phyloP scores from a whole-genome alignment of 225 moss, liverwort and hornwort genomes.

The Marchantia paleacea region DNA sequence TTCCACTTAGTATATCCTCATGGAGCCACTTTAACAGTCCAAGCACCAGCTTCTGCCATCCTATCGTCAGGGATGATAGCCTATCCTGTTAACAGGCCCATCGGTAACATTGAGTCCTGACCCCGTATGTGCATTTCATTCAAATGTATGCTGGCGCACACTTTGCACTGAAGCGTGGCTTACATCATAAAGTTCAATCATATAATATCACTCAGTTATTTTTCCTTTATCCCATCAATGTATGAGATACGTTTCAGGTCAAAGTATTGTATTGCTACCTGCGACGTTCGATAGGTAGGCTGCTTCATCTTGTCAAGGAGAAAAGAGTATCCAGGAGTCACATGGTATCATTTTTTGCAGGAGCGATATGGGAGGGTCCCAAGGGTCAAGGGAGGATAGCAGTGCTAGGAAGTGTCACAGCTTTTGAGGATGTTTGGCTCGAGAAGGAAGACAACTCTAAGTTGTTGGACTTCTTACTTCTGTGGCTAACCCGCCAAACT shows the following conservation, averaged over 20 bases:
- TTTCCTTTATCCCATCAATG: too few relatives aligned
- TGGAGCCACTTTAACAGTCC: constrained; percentile 64
- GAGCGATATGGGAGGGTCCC: constrained; percentile 59
- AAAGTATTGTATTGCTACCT: background rate
- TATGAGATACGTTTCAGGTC: background rate
- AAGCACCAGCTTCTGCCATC: constrained; percentile 55
- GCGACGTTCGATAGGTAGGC: background rate
- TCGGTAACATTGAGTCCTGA: constrained; percentile 45
- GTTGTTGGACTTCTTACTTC: constrained; percentile 58
- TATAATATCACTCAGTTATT: too few relatives aligned
- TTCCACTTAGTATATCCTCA: constrained; percentile 72
- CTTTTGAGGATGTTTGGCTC: constrained; percentile 92
- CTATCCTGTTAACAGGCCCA: constrained; percentile 62
- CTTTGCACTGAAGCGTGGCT: background rate
- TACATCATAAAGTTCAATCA: background rate
- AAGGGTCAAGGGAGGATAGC: constrained; percentile 56
- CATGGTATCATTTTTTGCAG: constrained; percentile 25
- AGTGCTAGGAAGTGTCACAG: constrained; percentile 69
- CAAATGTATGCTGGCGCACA: background rate
- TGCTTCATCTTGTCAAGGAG: background rate
- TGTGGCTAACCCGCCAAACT: constrained; percentile 53
- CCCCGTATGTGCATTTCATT: background rate
- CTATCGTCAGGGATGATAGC: constrained; percentile 64
- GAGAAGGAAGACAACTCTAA: constrained; percentile 82
- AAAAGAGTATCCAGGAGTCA: background rate